phyloP scores from a whole-genome alignment of 768 basidiomycete genomes.

The Boletellus emodensis region DNA sequence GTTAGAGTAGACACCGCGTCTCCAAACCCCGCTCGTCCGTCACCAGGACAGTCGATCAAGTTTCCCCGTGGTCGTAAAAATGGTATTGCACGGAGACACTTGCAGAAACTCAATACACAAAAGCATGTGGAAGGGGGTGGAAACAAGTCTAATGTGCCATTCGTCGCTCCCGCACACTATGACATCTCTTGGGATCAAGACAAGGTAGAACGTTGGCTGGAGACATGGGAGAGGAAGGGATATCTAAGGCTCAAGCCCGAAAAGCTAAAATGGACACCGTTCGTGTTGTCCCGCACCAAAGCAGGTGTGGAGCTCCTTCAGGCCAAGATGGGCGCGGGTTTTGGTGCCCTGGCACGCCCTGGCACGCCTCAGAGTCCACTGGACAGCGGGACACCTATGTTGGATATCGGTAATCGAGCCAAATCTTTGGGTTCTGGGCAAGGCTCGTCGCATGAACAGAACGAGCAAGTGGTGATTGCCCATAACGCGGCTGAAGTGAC shows the following conservation, averaged over 20 bases:
- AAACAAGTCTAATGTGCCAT: constrained; percentile 45
- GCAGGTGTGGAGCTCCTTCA: constrained; percentile 27
- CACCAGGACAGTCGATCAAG: constrained; percentile 78
- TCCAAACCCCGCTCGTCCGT: constrained; percentile 53
- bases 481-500: constrained; percentile 12
- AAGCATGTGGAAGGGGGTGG: constrained; percentile 36
- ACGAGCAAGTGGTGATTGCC: constrained; percentile 7
- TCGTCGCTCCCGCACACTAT: constrained; percentile 66
- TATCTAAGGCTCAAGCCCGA: constrained; percentile 76
- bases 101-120: constrained; percentile 51
- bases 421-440: constrained; percentile 14
- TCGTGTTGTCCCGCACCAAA: constrained; percentile 57
- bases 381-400: constrained; percentile 23
- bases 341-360: constrained; percentile 7
- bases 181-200: constrained; percentile 70
- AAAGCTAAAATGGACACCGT: constrained; percentile 92
- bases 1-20: constrained; percentile 48
- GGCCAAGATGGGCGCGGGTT: constrained; percentile 11
- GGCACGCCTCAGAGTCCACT: constrained; percentile 14
- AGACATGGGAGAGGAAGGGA: constrained; percentile 72
- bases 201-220: constrained; percentile 61
- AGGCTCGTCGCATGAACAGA: constrained; percentile 13
- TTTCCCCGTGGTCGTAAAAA: constrained; percentile 63
- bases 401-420: constrained; percentile 14
- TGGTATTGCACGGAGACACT: constrained; percentile 59